Base-by-base conservation (phyloP, 345 rosid species). In the Rhizophora mangle region DNA sequence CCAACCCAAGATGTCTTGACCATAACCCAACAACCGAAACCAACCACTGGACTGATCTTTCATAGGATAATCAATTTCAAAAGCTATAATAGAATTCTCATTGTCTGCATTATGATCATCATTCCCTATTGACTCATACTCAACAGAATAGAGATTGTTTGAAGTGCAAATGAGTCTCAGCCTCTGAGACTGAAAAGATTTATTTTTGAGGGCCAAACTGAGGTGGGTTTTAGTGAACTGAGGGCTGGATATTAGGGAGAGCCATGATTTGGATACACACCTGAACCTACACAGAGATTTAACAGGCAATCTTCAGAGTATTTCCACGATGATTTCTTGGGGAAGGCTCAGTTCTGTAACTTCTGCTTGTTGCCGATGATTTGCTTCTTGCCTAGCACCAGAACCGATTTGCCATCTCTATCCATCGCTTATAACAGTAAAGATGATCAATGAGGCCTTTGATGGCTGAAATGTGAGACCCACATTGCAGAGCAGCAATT, bases 151-250 rank as follows among this genome's bases (percentile, higher is more conserved):
- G 0, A 68, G 68, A 39, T 72, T 72, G 27, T 39, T 47, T 0
- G 67, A 68, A 1, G 76, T 61, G 39, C 71, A 30, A 36, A 72
- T 57, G 3, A 77, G 39, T 34, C 60, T 68, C 16, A 36, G 55
- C 18, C 79, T 62, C 47, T 47, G 31, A 57, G 32, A 61, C 63
- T 59, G 24, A 19, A 65, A 21, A 10, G 34, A 9, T 20, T 43
- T 26, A 24, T 59, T 65, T 19, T 32, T 46, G 31, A 67, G 39
- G 30, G 77, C 37, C 36, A n/a, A 27, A 49, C 68, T 60, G n/a
- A 79, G 71, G 53, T 82, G 84, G 31, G 36, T 47, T 64, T 78
- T 82, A 1, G 79, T 77, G 68, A 84, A 79, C 13, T 49, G 30
- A 21, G 60, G 29, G 54, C n/a, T 22, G 10, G 30, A 53, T 32